Base-by-base conservation (phyloP, 768 basidiomycete genomes). In the Suillus alpinus region DNA sequence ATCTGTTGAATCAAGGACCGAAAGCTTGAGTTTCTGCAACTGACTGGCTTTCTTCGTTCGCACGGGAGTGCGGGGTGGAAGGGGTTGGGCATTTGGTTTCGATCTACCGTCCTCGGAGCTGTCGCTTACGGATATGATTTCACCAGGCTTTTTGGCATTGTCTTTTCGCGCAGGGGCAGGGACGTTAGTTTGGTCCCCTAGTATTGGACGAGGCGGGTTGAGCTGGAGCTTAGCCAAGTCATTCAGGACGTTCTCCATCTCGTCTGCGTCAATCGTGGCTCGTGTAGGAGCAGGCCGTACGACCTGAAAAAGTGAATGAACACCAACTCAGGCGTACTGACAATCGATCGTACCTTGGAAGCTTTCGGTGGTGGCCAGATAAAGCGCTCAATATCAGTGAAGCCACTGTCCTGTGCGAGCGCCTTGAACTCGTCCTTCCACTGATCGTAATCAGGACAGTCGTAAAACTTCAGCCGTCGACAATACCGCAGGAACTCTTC, bases 401-500 rank as follows among this genome's bases (percentile, higher is more conserved):
- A 89, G 12, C 89, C 91, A 44, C 79, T 73, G 16, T 86, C 82
- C 16, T 76, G 67, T 1, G 85, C 86, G n/a, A 92, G 80, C 47
- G 80, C 79, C 50, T 79, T 73, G 69, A 92, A 92, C 63, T 83
- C 82, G n/a, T 81, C 75, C 29, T 80, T 77, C 90, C 90, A 92
- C 10, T 69, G 69, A 2, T 71, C 77, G 62, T 92, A 92, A 67
- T 91, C 84, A 9, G 90, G 90, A 44, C 77, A 74, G 53, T 89
- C 86, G n/a, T 78, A 75, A 68, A 91, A 92, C 50, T 81, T 80
- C 71, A 92, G 76, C 70, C 82, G 79, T 52, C 91, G 78, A 66
- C 86, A 89, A 70, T 90, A 91, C 57, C 83, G 75, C 57, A 92
- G 75, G 63, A 92, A 90, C 55, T 90, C 89, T 72, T 92, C 90